phyloP scores from a whole-genome alignment of 345 rosid genomes.

The Gossypium thurberi region DNA sequence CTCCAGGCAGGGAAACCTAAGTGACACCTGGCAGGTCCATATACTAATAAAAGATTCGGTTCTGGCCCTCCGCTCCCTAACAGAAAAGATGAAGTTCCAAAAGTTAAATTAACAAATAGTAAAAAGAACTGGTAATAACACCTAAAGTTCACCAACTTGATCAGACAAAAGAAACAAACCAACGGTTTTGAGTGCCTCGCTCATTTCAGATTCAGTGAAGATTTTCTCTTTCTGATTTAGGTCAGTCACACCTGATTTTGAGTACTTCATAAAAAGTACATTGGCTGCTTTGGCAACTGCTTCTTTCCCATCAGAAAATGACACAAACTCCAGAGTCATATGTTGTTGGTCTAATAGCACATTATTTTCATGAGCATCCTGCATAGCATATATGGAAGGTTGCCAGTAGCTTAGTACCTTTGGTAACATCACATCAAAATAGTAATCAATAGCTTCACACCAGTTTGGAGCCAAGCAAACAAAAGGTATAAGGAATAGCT shows the following conservation, averaged over 20 bases:
- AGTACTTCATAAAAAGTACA: slow-evolving; percentile 44
- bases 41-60: slow-evolving; percentile 75
- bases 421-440: neutral
- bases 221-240: slow-evolving; percentile 35
- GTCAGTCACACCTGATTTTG: slow-evolving; percentile 28
- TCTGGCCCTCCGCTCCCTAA: slow-evolving; percentile 64
- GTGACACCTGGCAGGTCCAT: slow-evolving; percentile 85
- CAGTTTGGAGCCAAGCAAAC: neutral
- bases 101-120: neutral
- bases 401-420: slow-evolving; percentile 7
- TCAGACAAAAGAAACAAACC: slow-evolving; percentile 46
- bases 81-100: slow-evolving; percentile 5
- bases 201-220: slow-evolving; percentile 64
- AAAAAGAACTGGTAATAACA: neutral
- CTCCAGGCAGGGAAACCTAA: slow-evolving; percentile 96
- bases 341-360: slow-evolving; percentile 18
- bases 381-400: slow-evolving; percentile 4
- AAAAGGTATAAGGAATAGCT: neutral
- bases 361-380: slow-evolving; percentile 46
- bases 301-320: slow-evolving; percentile 75
- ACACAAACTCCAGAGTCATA: slow-evolving; percentile 60
- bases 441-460: neutral
- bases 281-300: slow-evolving; percentile 82
- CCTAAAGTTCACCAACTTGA: neutral
- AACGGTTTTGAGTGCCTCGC: slow-evolving; percentile 53